phyloP scores from a whole-genome alignment of 2,329 filamentous ascomycete species.

The Alternaria viburni region DNA sequence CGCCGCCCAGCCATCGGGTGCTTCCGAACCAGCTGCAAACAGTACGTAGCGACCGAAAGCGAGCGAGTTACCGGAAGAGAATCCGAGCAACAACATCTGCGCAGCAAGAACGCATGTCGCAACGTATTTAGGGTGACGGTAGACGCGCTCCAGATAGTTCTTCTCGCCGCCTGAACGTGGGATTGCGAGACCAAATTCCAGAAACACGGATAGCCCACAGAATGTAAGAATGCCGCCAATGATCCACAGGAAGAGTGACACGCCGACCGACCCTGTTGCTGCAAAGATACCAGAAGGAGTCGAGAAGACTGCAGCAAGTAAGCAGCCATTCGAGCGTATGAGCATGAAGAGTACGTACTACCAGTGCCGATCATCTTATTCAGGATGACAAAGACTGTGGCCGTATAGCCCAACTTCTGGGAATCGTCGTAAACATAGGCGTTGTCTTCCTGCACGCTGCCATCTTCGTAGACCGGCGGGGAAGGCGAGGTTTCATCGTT shows the following conservation, averaged over 20 bases:
- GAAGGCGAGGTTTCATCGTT: conserved; percentile 19
- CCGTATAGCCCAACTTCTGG: conserved; percentile 43
- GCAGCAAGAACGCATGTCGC: conserved; percentile 65
- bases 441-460: conserved; percentile 40
- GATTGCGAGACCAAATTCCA: conserved; percentile 69
- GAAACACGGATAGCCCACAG: conserved; percentile 65
- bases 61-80: conserved; percentile 64
- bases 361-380: conserved; percentile 43
- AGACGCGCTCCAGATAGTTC: conserved; percentile 70
- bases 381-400: conserved; percentile 43
- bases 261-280: conserved; percentile 62
- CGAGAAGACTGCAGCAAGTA: conserved; percentile 54
- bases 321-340: conserved; percentile 9
- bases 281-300: conserved; percentile 64
- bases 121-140: conserved; percentile 64
- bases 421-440: conserved; percentile 41
- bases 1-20: conserved; percentile 62
- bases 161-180: conserved; percentile 69
- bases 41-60: conserved; percentile 66
- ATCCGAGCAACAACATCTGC: conserved; percentile 67
- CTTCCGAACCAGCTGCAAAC: conserved; percentile 57
- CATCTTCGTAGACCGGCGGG: conserved; percentile 27
- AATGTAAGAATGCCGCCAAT: conserved; percentile 62
- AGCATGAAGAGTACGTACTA: conserved; percentile 21
- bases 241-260: conserved; percentile 62